phyloP scores from a whole-genome alignment of 768 basidiomycete genomes.

The Trametes cubensis region DNA sequence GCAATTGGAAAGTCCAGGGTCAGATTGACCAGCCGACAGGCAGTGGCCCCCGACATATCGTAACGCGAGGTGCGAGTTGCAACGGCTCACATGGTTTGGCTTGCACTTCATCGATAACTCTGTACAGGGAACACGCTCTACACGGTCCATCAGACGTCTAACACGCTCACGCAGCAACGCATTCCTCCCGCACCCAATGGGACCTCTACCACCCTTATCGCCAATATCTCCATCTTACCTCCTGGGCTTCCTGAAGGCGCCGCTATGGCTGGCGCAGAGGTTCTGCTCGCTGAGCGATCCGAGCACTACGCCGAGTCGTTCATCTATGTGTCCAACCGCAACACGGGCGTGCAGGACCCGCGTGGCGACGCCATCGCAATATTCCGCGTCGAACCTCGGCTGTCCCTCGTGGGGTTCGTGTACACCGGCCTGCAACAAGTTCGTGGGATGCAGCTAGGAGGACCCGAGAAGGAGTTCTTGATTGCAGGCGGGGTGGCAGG shows the following conservation, averaged over 20 bases:
- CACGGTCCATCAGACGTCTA: slow-evolving; percentile 57
- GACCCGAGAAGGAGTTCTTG: slow-evolving; percentile 54
- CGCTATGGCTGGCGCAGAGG: slow-evolving; percentile 58
- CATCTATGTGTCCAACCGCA: slow-evolving; percentile 72
- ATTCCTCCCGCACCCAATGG: slow-evolving; percentile 55
- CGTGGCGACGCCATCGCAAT: slow-evolving; percentile 68
- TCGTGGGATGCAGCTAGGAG: slow-evolving; percentile 64
- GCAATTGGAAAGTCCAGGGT: slow-evolving; percentile 58
- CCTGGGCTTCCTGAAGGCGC: slow-evolving; percentile 42
- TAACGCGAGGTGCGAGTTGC: slow-evolving; percentile 36
- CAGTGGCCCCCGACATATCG: slow-evolving; percentile 63
- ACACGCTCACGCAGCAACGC: slow-evolving; percentile 58
- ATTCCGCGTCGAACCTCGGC: slow-evolving; percentile 49
- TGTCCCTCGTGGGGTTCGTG: slow-evolving; percentile 55
- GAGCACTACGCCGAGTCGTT: slow-evolving; percentile 50
- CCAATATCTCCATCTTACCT: slow-evolving; percentile 52
- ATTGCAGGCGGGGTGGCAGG: slow-evolving; percentile 58
- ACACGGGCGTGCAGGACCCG: slow-evolving; percentile 51
- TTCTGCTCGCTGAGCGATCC: slow-evolving; percentile 58
- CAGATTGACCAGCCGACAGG: slow-evolving; percentile 60
- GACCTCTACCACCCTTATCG: slow-evolving; percentile 49
- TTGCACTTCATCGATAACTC: too few species aligned
- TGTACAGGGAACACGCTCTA: slow-evolving; percentile 51
- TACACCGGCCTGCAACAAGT: slow-evolving; percentile 67
- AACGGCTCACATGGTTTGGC: background rate